Conservation (phyloP, 2,329 filamentous ascomycete species). For the Beauveria brongniartii region DNA sequence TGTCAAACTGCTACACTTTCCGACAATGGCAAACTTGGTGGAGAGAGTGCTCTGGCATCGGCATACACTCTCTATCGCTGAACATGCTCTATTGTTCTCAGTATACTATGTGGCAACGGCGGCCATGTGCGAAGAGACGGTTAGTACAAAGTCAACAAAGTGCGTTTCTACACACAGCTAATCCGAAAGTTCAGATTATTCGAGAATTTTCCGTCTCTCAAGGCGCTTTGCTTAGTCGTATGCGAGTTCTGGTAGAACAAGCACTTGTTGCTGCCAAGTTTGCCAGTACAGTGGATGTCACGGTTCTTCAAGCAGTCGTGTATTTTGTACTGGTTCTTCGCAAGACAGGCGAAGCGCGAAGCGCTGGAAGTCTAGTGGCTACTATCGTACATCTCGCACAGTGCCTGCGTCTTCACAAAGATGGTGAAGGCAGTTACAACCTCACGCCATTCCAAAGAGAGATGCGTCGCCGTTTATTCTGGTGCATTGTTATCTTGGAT, state of each 20-base stretch:
- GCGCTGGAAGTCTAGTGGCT: neutral
- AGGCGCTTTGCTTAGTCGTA: neutral
- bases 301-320: neutral
- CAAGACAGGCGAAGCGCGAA: conserved; percentile 3
- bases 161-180: neutral
- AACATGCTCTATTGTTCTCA: conserved; percentile 1
- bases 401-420: conserved; percentile 3
- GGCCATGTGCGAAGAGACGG: neutral
- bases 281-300: neutral
- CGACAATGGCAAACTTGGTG: neutral
- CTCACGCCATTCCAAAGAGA: conserved; percentile 41
- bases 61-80: neutral
- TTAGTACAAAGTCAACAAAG: neutral
- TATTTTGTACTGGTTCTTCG: neutral
- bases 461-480: conserved; percentile 51
- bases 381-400: neutral
- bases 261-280: conserved; percentile 9
- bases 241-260: conserved; percentile 6
- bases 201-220: neutral
- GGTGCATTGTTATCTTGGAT: conserved; percentile 50
- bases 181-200: neutral
- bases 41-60: neutral
- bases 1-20: neutral
- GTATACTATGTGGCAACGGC: neutral
- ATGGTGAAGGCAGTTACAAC: neutral